Percentiles rank a stretch among this genome's conserved stretches.
Evolutionary conservation across 352 stramenopile genomes (phyloP).

Genomic region (Phytophthora sp.): DNA sequence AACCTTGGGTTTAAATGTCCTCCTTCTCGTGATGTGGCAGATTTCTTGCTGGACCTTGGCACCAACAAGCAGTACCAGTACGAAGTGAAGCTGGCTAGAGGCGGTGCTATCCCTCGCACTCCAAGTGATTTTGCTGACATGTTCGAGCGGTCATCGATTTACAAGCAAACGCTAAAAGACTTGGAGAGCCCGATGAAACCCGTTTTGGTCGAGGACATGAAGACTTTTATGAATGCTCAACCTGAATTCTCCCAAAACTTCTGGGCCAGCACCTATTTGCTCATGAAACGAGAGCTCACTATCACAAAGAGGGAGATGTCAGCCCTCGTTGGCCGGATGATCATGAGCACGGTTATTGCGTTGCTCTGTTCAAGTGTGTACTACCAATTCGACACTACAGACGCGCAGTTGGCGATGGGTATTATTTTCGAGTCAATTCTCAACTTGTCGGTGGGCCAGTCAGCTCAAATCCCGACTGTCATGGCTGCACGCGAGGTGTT

Average conservation of each 20-base stretch:
- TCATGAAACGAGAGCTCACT: constrained; percentile 29
- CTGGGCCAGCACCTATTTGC: constrained; percentile 3
- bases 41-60: constrained; percentile 87
- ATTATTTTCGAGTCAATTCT: constrained; percentile 74
- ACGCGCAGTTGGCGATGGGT: constrained; percentile 39
- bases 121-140: constrained; percentile 38
- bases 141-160: constrained; percentile 42
- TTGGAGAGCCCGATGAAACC: neutral
- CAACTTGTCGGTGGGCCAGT: constrained; percentile 60
- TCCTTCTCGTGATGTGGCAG: constrained; percentile 76
- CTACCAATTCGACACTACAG: constrained; percentile 26
- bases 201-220: constrained; percentile 9
- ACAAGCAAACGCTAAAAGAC: neutral
- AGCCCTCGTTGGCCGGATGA: constrained; percentile 21
- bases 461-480: constrained; percentile 64
- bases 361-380: constrained; percentile 33
- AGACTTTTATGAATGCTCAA: neutral
- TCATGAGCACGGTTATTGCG: constrained; percentile 28
- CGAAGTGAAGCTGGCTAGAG: constrained; percentile 4
- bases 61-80: constrained; percentile 42
- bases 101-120: constrained; percentile 3
- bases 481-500: constrained; percentile 46
- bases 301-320: constrained; percentile 23
- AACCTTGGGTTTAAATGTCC: constrained; percentile 25
- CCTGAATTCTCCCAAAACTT: constrained; percentile 32